Base-by-base conservation (phyloP, 106 monocot species). In the Phalaenopsis aphrodite region DNA sequence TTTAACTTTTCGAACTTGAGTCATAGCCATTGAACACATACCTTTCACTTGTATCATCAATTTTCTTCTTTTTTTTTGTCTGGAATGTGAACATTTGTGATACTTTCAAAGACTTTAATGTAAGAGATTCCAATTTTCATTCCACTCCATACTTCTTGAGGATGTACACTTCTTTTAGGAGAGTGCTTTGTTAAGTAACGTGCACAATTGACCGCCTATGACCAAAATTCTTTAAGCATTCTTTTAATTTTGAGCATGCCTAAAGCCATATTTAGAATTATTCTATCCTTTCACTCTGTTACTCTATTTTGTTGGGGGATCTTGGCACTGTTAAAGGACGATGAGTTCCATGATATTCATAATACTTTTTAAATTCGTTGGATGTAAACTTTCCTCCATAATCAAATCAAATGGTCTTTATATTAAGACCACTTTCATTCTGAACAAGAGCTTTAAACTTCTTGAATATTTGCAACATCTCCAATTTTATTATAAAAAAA, bases 401-500 rank as follows among this genome's bases (percentile, higher is more conserved):
- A 66, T 0, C 41, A 42, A 21, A 45, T 7, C 79, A 11, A 5
- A 79, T 42, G 8, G 64, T 7, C 2, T 79, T 42, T 4, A 79
- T 55, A 2, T 19, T 8, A 42, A 61, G 19, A 61, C 2, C 61
- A n/a, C 19, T 61, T 61, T 79, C 9, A 21, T 65, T 79, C 19
- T 65, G 1, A n/a, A 21, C 7, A 61, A n/a, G 10, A 18, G 61
- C 56, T 19, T 64, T 14, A 65, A 79, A 42, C 5, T 79, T 21
- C 66, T 30, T 30, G 30, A 37, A 21, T 65, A 43, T 5, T 19
- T 17, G 16, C n/a, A 11, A 79, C 64, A 58, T 5, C 21, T 64
- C 16, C 19, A 42, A 64, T 42, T 79, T 79, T 2, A 65, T 18
- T n/a, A 65, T 79, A 1, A 64, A 36, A 79, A 79, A 79, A 79